Evolutionary conservation across 2,329 filamentous ascomycete genomes (phyloP).

Genomic region (Fulvia fulva): DNA sequence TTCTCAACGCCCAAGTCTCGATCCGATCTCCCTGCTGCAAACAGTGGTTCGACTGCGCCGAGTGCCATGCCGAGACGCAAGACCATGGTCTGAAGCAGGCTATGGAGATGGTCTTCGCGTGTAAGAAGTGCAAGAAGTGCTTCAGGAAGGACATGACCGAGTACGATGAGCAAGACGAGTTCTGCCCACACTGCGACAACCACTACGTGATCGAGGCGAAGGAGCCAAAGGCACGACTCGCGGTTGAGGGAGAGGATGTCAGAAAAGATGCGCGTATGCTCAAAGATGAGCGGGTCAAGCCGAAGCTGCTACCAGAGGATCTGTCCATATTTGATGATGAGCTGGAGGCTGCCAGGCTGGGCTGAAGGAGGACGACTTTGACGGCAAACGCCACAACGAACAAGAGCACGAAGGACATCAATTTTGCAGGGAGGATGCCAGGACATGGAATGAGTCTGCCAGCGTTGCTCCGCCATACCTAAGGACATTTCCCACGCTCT

Average conservation of each 20-base stretch:
- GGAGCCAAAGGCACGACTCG: conserved; percentile 74
- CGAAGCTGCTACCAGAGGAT: conserved; percentile 19
- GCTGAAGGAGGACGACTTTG: conserved; percentile 17
- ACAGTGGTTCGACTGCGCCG: conserved; percentile 98
- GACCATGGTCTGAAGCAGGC: conserved; percentile 68
- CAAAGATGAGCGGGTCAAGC: conserved; percentile 75
- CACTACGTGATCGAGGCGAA: conserved; percentile 91
- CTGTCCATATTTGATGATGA: conserved; percentile 33
- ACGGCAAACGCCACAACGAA: not conserved
- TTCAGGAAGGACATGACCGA: conserved; percentile 91
- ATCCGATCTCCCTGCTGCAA: conserved; percentile 94
- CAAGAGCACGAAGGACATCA: not conserved
- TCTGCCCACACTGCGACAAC: conserved; percentile 98
- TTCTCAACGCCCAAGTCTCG: conserved; percentile 95
- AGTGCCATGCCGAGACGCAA: conserved; percentile 84
- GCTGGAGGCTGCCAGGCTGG: conserved; percentile 31
- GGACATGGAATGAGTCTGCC: too few relatives aligned
- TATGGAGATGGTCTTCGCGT: conserved; percentile 85
- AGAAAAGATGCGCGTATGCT: conserved; percentile 83
- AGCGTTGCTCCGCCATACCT: too few relatives aligned
- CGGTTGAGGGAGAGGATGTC: conserved; percentile 87
- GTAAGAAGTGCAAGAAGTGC: conserved; percentile 98
- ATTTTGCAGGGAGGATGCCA: too few relatives aligned
- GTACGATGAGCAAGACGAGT: conserved; percentile 96
- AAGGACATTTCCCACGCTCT: not conserved